Conservation (phyloP, 805 yeast species). For the Komagataella phaffii region DNA sequence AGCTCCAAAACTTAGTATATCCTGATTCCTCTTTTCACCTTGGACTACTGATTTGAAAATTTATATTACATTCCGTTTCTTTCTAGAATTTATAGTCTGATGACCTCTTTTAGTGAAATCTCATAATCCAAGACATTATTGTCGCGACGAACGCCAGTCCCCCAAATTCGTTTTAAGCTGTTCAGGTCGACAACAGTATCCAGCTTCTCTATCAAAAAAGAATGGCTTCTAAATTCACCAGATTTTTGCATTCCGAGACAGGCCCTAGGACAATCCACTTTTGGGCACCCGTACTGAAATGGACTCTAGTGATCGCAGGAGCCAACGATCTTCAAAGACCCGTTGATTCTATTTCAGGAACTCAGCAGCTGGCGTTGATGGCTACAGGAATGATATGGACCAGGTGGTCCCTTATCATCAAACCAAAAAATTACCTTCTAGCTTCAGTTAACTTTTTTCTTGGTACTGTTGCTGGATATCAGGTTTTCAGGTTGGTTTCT, state of each 20-base stretch:
- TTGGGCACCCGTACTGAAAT: slow-evolving; percentile 58
- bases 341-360: slow-evolving; percentile 80
- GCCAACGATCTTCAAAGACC: slow-evolving; percentile 79
- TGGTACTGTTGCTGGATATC: slow-evolving; percentile 81
- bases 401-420: slow-evolving; percentile 91
- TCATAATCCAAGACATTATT: background rate
- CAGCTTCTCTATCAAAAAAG: background rate
- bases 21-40: background rate
- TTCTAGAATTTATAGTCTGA: too few relatives aligned
- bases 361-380: slow-evolving; percentile 69
- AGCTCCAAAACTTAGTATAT: too few relatives aligned
- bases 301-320: slow-evolving; percentile 92
- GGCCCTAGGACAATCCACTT: slow-evolving; percentile 97
- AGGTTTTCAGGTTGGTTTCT: slow-evolving; percentile 46
- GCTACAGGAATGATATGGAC: slow-evolving; percentile 97
- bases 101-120: background rate
- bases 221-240: slow-evolving; percentile 26
- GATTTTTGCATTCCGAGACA: slow-evolving; percentile 74
- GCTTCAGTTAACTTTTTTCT: slow-evolving; percentile 93
- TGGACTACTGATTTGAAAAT: background rate
- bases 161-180: background rate
- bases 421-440: slow-evolving; percentile 72
- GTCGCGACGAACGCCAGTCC: background rate
- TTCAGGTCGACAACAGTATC: background rate
- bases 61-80: too few relatives aligned